phyloP scores from a whole-genome alignment of 2,329 filamentous ascomycete species.

The Metarhizium guizhouense region DNA sequence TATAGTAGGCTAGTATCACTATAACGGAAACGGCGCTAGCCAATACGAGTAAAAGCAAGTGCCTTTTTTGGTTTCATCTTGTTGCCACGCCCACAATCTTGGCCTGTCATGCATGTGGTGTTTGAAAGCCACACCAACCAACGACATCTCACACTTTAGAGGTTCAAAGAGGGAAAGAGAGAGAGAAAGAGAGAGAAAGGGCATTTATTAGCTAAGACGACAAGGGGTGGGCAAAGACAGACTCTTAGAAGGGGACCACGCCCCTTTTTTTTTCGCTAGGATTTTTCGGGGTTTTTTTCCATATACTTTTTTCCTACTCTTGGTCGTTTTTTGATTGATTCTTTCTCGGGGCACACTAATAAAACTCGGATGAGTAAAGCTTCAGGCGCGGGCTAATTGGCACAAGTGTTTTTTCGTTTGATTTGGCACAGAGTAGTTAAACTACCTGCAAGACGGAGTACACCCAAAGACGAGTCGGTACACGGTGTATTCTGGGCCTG shows the following conservation, averaged over 20 bases:
- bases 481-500: background rate
- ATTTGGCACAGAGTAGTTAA: background rate
- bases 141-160: background rate
- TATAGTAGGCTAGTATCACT: background rate
- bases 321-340: no score
- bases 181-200: background rate
- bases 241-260: background rate
- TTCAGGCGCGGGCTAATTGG: background rate
- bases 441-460: no score
- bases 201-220: background rate
- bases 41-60: background rate
- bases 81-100: background rate
- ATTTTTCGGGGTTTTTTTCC: background rate
- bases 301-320: background rate
- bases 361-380: background rate
- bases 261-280: background rate
- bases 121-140: background rate
- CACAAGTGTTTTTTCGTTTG: background rate
- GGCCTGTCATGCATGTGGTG: background rate
- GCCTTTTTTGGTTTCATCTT: constrained; percentile 1
- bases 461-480: no score
- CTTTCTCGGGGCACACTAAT: background rate
- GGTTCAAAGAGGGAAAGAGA: background rate
- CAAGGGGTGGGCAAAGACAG: background rate
- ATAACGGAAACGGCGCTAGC: constrained; percentile 1